Evolutionary conservation across 2,329 filamentous ascomycete species (phyloP), one percentile per base, ranked within the genome.

Genomic region (Cladosporium cucumerinum): DNA sequence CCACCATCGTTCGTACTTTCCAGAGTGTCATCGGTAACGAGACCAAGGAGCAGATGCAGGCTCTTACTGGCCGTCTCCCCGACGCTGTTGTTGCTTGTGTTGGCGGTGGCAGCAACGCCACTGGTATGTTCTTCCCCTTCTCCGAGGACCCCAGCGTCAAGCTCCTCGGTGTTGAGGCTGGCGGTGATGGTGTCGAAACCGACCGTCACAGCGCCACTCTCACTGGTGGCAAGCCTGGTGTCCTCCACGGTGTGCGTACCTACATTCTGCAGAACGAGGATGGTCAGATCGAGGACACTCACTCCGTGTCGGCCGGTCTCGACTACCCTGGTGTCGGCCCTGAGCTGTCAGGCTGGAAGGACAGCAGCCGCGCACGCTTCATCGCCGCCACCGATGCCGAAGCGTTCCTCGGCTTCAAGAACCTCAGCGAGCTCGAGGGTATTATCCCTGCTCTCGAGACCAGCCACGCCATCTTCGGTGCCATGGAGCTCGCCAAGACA

Each of bases 101-200:
- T 14, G 95, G 95, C 64, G 95, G 95, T 70, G 95, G 95, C 66
- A 93, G 89, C 77, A 99, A 99, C 76, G 95, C 95, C 2, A 89
- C 90, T 3, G 95, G 95, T 80, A 99, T 98, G 93, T 99, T 99
- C 82, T 96, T 94, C 79, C 95, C 95, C 61, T 99, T 99, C 81
- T 85, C 90, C 68, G 87, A 92, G 49, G 94, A 99, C 73, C 85
- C 85, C 0, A 88, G 84, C 66, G 95, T 99, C 66, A 93, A 93
- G 80, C 83, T 98, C 11, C 83, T 98, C 14, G 95, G 95, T 69
- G 93, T 99, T 2, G 95, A 99, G 82, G 95, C 95, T 14, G 95
- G 92, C 46, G 95, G 95, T 67, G 95, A 98, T 72, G 95, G 95
- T 67, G 75, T 98, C 18, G 90, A 97, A 66, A 98, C 95, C 0